phyloP scores from a whole-genome alignment of 805 yeast genomes.

The Saturnispora saitoi region DNA sequence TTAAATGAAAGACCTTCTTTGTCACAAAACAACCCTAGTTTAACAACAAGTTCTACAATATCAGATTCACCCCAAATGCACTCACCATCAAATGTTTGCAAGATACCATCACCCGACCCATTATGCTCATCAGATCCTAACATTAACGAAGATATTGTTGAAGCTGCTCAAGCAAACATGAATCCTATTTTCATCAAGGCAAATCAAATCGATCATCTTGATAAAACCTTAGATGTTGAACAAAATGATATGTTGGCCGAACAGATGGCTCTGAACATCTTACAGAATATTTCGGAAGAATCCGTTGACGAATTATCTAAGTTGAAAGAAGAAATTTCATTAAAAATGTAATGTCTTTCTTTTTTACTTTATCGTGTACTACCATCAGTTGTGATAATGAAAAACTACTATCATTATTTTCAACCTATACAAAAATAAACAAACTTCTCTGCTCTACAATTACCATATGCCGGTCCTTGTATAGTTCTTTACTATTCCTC shows the following conservation, averaged over 20 bases:
- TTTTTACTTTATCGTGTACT: neutral
- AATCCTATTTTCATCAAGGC: slow-evolving; percentile 24
- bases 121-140: neutral
- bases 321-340: slow-evolving; percentile 24
- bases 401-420: neutral
- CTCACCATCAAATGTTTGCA: neutral
- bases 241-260: slow-evolving; percentile 28
- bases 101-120: neutral
- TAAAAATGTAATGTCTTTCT: slow-evolving; percentile 9
- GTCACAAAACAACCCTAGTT: slow-evolving; percentile 7
- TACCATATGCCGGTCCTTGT: no score
- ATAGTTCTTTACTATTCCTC: neutral
- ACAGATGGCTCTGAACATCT: slow-evolving; percentile 28
- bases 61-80: neutral
- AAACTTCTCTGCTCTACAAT: no score
- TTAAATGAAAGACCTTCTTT: slow-evolving; percentile 11
- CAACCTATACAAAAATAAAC: neutral
- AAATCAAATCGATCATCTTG: slow-evolving; percentile 28
- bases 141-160: neutral
- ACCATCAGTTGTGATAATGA: neutral
- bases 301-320: slow-evolving; percentile 25
- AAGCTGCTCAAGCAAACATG: slow-evolving; percentile 5
- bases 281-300: slow-evolving; percentile 25
- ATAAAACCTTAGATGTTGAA: slow-evolving; percentile 17
- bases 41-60: slow-evolving; percentile 2